A percentile compares a stretch with the other conserved stretches of the same genome.
Conservation (phyloP, 2,329 filamentous ascomycete species). For the Acarospora socialis region DNA sequence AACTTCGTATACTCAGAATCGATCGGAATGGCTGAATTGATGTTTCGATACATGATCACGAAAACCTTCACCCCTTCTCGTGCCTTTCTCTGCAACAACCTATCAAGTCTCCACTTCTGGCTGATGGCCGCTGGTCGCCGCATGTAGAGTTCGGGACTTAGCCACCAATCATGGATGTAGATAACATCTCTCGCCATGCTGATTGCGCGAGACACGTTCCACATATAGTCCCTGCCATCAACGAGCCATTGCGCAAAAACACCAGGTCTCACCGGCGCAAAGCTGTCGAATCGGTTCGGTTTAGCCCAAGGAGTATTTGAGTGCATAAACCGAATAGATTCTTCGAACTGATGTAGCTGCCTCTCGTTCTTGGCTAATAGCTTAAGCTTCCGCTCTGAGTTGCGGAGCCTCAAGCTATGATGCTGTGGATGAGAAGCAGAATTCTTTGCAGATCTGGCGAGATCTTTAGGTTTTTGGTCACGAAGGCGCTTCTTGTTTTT, state of each 20-base stretch:
- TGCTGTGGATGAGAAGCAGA: constrained; percentile 51
- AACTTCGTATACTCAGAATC: constrained; percentile 98
- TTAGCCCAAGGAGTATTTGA: constrained; percentile 69
- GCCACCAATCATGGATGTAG: constrained; percentile 99
- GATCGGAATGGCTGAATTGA: constrained; percentile 92
- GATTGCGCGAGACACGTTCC: constrained; percentile 93
- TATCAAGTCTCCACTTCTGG: constrained; percentile 92
- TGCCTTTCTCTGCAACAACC: constrained; percentile 84
- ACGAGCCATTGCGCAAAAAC: constrained; percentile 95
- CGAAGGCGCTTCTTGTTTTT: constrained; percentile 44
- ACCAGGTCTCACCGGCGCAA: constrained; percentile 72
- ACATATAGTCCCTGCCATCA: constrained; percentile 96
- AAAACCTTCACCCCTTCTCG: constrained; percentile 94
- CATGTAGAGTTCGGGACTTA: constrained; percentile 93
- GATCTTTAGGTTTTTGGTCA: constrained; percentile 42
- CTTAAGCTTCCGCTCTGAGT: constrained; percentile 83
- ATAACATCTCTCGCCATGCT: constrained; percentile 96
- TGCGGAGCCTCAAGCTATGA: constrained; percentile 76
- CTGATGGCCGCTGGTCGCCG: constrained; percentile 86
- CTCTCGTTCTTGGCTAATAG: constrained; percentile 83
- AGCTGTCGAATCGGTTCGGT: constrained; percentile 79
- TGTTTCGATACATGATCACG: constrained; percentile 94
- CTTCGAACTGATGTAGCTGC: constrained; percentile 80
- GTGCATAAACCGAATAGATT: constrained; percentile 79
- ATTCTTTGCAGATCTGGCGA: constrained; percentile 51